Base-by-base conservation (phyloP, 805 yeast species). In the Ogataea philodendri region DNA sequence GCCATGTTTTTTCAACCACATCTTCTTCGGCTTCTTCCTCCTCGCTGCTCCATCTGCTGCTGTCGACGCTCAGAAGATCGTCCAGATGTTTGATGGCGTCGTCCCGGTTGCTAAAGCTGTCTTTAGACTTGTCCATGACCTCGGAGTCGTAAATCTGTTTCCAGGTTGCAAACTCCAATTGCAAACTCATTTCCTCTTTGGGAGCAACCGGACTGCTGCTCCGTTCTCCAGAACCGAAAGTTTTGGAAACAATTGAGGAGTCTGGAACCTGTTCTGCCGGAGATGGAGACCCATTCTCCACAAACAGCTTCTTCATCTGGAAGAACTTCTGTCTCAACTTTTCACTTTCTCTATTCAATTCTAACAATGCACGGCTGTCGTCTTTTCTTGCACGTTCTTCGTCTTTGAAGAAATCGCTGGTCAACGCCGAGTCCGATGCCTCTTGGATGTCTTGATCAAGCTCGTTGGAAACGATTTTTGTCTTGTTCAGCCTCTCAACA, bases 161-260 rank as follows among this genome's bases (percentile, higher is more conserved):
- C 3, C 48, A 46, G 1, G 56, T 33, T 1, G 59, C 57, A 38
- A 54, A 54, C 20, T 48, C 33, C 13, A 54, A 41, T 7, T 49
- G 44, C 10, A 51, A 35, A 3, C 33, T 26, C 3, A 24, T 26
- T 9, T 37, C 32, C 9, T 37, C 36, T 13, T 36, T 18, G 9
- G 39, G 26, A 3, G 30, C 18, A 15, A n/a, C n/a, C n/a, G n/a
- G n/a, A n/a, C n/a, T n/a, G n/a, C n/a, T n/a, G n/a, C n/a, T n/a
- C n/a, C n/a, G n/a, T n/a, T n/a, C n/a, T n/a, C n/a, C n/a, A n/a
- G n/a, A n/a, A n/a, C n/a, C n/a, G n/a, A n/a, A n/a, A n/a, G n/a
- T 11, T 15, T 18, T 35, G 11, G 19, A 15, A 13, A 21, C 23
- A 14, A 22, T 20, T 14, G 10, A n/a, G 3, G 32, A 29, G 25